Base-by-base conservation (phyloP, 305 asterid species). In the Ajuga reptans region DNA sequence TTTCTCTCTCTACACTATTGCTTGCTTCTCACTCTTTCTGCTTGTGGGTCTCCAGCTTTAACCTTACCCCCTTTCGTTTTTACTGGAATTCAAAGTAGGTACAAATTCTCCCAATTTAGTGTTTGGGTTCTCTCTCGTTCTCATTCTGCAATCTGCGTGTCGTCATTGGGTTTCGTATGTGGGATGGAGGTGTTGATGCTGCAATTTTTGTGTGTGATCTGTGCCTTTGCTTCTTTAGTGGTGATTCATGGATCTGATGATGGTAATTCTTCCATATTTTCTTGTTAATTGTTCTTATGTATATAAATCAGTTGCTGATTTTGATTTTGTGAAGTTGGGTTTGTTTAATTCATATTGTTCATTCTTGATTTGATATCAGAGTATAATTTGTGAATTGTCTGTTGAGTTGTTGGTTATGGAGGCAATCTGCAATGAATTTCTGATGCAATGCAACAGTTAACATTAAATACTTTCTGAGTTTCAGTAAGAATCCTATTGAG, bases 11-110 rank as follows among this genome's bases (percentile, higher is more conserved):
- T 56, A 57, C 76, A 43, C 50, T 75, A 41, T 84, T 85, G 83
- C 88, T 89, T 92, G 84, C 78, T 75, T 75, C 86, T 82, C 80
- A 88, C 90, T 88, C 77, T 86, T 83, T 75, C 77, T 68, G 81
- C 79, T 77, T 49, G 88, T 84, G 91, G 93, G 88, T 74, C 90
- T 82, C 70, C 83, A 73, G 79, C 86, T 73, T 81, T 84, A 77
- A 80, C 80, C 82, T 72, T 72, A 65, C 70, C 62, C 72, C 50
- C 75, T 69, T 79, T 69, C 46, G 34, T 54, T 66, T 65, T 72
- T 51, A 55, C 66, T 45, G 62, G n/a, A n/a, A n/a, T n/a, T n/a
- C n/a, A n/a, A n/a, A n/a, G n/a, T n/a, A n/a, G n/a, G n/a, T n/a
- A n/a, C n/a, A n/a, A n/a, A n/a, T n/a, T n/a, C n/a, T n/a, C n/a